These are phyloP conservation scores for Cutaneotrichosporon mucoides DNA, from an alignment of 1,284 basidiomycete genomes.

Conservation along the genomic window DNA sequence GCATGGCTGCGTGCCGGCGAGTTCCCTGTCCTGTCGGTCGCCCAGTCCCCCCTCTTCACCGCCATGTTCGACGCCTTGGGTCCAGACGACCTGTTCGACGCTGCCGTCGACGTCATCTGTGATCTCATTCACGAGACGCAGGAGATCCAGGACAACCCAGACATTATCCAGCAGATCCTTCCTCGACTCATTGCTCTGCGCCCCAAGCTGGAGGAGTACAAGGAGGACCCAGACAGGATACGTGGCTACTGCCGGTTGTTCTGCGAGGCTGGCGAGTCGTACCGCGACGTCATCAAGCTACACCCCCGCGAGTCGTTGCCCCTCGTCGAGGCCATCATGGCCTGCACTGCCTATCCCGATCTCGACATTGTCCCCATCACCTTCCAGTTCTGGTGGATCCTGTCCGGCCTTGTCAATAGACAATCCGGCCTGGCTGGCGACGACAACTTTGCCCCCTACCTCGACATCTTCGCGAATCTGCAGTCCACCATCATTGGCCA, in stretches of 20 bases:
- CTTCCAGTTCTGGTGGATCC: constrained; percentile 96
- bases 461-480: constrained; percentile 76
- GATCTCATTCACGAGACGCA: constrained; percentile 98
- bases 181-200: constrained; percentile 72
- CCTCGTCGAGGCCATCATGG: constrained; percentile 89
- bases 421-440: constrained; percentile 26
- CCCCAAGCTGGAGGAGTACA: constrained; percentile 56
- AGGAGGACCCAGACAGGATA: constrained; percentile 81
- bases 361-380: constrained; percentile 97
- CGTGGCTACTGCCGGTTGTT: constrained; percentile 88
- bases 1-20: constrained; percentile 90
- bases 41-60: constrained; percentile 74
- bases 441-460: constrained; percentile 52
- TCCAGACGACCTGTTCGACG: constrained; percentile 83
- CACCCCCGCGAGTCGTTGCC: constrained; percentile 89
- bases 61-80: constrained; percentile 79
- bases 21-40: constrained; percentile 62
- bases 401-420: constrained; percentile 69
- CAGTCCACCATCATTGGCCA: constrained; percentile 86
- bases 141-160: constrained; percentile 91
- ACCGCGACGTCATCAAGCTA: constrained; percentile 80
- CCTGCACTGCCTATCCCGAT: constrained; percentile 87
- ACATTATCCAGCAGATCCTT: constrained; percentile 79
- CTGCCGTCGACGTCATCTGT: constrained; percentile 86
- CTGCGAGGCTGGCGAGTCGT: constrained; percentile 93